Conservation (phyloP, 2,329 filamentous ascomycete genomes). For the Phoma sp. region DNA sequence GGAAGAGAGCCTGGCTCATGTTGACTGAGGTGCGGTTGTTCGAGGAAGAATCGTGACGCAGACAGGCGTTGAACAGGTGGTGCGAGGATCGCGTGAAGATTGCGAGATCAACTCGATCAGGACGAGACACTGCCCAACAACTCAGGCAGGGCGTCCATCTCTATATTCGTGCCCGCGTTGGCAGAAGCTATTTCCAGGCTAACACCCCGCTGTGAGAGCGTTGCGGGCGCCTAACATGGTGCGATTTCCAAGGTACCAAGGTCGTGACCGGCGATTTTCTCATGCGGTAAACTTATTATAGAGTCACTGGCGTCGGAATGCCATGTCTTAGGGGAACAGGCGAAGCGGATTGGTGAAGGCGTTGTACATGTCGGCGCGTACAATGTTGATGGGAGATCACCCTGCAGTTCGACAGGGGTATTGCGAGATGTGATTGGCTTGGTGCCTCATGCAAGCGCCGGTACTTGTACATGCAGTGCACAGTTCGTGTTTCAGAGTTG, state of each 20-base stretch:
- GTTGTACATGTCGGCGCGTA: conserved; percentile 39
- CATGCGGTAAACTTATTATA: conserved; percentile 38
- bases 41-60: conserved; percentile 23
- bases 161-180: conserved; percentile 43
- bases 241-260: conserved; percentile 25
- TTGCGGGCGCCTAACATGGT: conserved; percentile 41
- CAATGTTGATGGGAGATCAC: conserved; percentile 40
- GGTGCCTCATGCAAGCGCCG: conserved; percentile 33
- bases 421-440: conserved; percentile 32
- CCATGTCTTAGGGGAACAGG: conserved; percentile 33
- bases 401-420: conserved; percentile 34
- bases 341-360: conserved; percentile 39
- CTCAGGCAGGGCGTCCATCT: conserved; percentile 34
- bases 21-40: conserved; percentile 19
- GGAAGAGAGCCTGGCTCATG: conserved; percentile 36
- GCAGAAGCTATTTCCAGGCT: conserved; percentile 28
- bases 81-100: conserved; percentile 40
- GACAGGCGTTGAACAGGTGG: conserved; percentile 24
- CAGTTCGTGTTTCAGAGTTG: conserved; percentile 33
- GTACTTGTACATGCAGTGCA: conserved; percentile 31
- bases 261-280: conserved; percentile 4
- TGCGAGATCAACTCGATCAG: conserved; percentile 38
- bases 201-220: conserved; percentile 37
- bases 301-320: conserved; percentile 34
- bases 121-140: conserved; percentile 25